phyloP scores from a whole-genome alignment of 2,329 filamentous ascomycete genomes.

The Parastagonospora avenae region DNA sequence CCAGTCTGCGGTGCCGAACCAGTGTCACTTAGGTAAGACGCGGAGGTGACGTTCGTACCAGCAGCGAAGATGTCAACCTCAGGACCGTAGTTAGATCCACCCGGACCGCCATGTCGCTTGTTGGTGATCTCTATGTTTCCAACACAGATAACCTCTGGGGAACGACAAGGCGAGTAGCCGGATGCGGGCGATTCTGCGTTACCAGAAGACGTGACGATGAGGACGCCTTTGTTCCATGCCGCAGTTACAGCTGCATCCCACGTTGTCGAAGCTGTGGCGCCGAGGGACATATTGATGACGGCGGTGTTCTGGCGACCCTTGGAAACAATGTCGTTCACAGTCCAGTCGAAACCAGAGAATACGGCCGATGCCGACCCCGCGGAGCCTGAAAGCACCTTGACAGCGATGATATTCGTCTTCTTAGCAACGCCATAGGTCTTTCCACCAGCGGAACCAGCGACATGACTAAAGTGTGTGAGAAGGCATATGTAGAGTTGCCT shows the following conservation, averaged over 20 bases:
- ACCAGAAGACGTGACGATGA: slow-evolving; percentile 43
- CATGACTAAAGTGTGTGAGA: slow-evolving; percentile 20
- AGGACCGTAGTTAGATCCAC: slow-evolving; percentile 46
- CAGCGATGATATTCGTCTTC: slow-evolving; percentile 40
- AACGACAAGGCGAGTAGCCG: slow-evolving; percentile 37
- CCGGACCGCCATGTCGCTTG: slow-evolving; percentile 16
- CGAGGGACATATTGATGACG: slow-evolving; percentile 48
- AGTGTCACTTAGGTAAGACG: slow-evolving; percentile 53
- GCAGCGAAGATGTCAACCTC: slow-evolving; percentile 47
- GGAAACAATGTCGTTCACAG: slow-evolving; percentile 40
- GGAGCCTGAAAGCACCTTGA: slow-evolving; percentile 42
- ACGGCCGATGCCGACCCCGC: slow-evolving; percentile 26
- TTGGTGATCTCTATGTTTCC: slow-evolving; percentile 39
- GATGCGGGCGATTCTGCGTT: slow-evolving; percentile 38
- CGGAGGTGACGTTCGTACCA: slow-evolving; percentile 49
- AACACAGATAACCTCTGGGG: slow-evolving; percentile 43
- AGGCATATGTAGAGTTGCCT: neutral
- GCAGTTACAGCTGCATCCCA: slow-evolving; percentile 43
- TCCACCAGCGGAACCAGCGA: slow-evolving; percentile 38
- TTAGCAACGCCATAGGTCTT: slow-evolving; percentile 41
- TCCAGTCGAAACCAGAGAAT: slow-evolving; percentile 41
- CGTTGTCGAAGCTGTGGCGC: slow-evolving; percentile 29
- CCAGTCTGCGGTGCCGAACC: slow-evolving; percentile 56
- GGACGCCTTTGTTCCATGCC: slow-evolving; percentile 39
- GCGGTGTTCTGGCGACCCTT: slow-evolving; percentile 33